Percentiles rank a stretch among this genome's conserved stretches.
Conservation (phyloP, 441 rosid genomes). For the Euphorbia celastroides region DNA sequence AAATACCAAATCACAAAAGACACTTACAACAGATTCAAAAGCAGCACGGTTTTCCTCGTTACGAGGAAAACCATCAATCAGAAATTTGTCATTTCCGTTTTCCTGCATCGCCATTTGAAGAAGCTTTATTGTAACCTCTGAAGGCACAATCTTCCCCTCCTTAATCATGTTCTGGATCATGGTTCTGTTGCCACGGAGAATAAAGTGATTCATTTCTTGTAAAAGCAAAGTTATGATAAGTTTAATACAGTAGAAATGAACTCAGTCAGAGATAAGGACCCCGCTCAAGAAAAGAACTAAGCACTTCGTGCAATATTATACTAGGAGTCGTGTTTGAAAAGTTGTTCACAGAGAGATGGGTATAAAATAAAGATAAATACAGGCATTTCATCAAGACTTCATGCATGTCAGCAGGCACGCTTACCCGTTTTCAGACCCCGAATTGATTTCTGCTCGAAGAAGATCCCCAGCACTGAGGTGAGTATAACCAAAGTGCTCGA, state of each 20-base stretch:
- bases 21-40: slow-evolving; percentile 72
- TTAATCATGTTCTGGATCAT: slow-evolving; percentile 80
- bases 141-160: slow-evolving; percentile 89
- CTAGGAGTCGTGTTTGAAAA: background rate
- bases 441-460: slow-evolving; percentile 73
- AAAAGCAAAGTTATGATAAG: background rate
- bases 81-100: slow-evolving; percentile 67
- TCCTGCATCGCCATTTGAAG: slow-evolving; percentile 75
- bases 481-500: slow-evolving; percentile 59
- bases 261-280: background rate
- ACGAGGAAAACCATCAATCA: slow-evolving; percentile 92
- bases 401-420: slow-evolving; percentile 10
- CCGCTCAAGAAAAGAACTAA: background rate
- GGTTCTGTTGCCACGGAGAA: slow-evolving; percentile 41
- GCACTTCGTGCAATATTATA: background rate
- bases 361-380: background rate
- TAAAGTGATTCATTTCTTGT: background rate
- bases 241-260: background rate
- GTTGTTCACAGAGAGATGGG: background rate
- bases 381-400: background rate
- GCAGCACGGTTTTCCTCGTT: slow-evolving; percentile 89
- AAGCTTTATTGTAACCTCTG: slow-evolving; percentile 86
- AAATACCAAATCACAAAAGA: background rate
- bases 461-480: slow-evolving; percentile 97
- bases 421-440: slow-evolving; percentile 89